Base-by-base conservation (phyloP, 331 rosid species). In the Malus hybrid region DNA sequence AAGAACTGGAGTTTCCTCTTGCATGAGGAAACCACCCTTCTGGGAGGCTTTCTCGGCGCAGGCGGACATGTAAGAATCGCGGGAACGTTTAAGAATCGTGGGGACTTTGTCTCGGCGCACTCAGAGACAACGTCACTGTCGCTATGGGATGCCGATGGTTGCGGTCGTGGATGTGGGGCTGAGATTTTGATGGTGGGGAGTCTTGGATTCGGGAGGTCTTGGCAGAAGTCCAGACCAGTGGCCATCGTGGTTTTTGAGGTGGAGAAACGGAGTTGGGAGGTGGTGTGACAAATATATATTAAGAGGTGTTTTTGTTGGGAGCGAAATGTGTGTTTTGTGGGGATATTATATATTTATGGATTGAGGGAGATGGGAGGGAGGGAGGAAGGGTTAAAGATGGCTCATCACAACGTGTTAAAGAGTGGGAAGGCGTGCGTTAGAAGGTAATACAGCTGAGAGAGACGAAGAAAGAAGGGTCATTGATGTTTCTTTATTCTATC, bases 1-100 rank as follows among this genome's bases (percentile, higher is more conserved):
- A 88, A 86, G 85, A 88, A 86, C 30, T 92, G 86, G 12, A 86
- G 78, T 63, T 89, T 88, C 76, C 98, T 77, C 81, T 91, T 90
- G 68, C 92, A 88, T 6, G 84, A 42, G 14, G 77, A 75, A 8
- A 52, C 79, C 5, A 74, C 66, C 30, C 85, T 53, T 78, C 80
- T 86, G 20, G n/a, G 12, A 1, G 87, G 77, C 79, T 92, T 92
- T 71, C 78, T 44, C 14, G 98, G 98, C 22, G 98, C 95, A 55
- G 95, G 93, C 60, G 98, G 96, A 30, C 96, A 90, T 14, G 75
- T 73, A 33, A 79, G 34, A 44, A 44, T 10, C 8, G 81, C 69
- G 66, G 20, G 98, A 94, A 34, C 96, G 89, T 13, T 72, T 73
- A 33, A 79, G 34, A 39, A 39, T 9, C 6, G 81, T 82, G 69